These are phyloP conservation scores for Elongisporangium anandrum DNA, from an alignment of 352 stramenopile species.

Conservation along the genomic window DNA sequence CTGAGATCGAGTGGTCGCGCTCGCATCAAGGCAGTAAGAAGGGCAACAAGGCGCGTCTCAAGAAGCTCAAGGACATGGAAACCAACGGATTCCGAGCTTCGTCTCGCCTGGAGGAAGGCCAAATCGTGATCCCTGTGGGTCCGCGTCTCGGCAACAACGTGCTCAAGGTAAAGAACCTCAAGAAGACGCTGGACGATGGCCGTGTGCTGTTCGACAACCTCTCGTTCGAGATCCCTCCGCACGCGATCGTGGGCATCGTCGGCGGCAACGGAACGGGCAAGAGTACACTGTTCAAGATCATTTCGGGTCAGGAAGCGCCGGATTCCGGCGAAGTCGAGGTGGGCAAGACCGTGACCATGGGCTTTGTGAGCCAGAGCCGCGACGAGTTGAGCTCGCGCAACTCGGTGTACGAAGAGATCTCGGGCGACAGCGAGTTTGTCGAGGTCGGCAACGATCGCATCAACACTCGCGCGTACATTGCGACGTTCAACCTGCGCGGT, in stretches of 20 bases:
- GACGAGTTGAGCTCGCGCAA: slow-evolving; percentile 59
- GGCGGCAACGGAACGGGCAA: slow-evolving; percentile 98
- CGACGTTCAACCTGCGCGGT: slow-evolving; percentile 80
- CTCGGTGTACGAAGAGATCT: slow-evolving; percentile 85
- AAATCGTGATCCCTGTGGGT: slow-evolving; percentile 91
- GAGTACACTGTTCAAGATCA: slow-evolving; percentile 95
- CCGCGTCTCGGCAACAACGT: slow-evolving; percentile 93
- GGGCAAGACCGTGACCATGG: slow-evolving; percentile 74
- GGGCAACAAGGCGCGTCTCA: slow-evolving; percentile 91
- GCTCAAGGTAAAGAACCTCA: slow-evolving; percentile 74
- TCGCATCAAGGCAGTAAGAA: slow-evolving; percentile 79
- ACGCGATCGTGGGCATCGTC: slow-evolving; percentile 96
- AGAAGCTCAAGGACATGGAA: slow-evolving; percentile 92
- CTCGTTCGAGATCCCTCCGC: slow-evolving; percentile 93
- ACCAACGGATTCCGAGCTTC: slow-evolving; percentile 40
- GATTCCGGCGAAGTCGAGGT: slow-evolving; percentile 77
- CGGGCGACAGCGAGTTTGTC: slow-evolving; percentile 80
- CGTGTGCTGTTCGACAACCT: slow-evolving; percentile 92
- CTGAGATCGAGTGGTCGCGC: slow-evolving; percentile 95
- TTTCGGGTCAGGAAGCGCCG: slow-evolving; percentile 88
- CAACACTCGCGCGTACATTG: slow-evolving; percentile 84
- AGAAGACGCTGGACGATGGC: slow-evolving; percentile 66
- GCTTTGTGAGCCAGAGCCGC: slow-evolving; percentile 76
- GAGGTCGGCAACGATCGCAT: slow-evolving; percentile 72
- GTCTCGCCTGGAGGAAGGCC: slow-evolving; percentile 68